Conservation (phyloP, 192 early-diverging fungal species). For the Piromyces finnis region DNA sequence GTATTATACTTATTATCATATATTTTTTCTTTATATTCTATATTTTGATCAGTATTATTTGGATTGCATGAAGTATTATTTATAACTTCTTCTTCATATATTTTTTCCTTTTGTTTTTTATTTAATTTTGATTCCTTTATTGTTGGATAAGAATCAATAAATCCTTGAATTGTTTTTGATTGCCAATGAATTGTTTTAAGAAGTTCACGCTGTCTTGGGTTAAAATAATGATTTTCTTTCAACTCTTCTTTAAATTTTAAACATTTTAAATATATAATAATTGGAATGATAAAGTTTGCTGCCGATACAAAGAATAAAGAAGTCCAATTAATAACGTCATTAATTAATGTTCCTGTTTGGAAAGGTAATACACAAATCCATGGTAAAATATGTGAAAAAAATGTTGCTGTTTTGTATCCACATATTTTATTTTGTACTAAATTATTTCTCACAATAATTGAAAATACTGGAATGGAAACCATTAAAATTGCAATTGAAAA, state of each 20-base stretch:
- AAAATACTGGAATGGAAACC: constrained; percentile 24
- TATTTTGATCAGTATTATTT: too few species aligned
- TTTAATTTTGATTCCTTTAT: too few species aligned
- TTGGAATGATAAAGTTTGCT: constrained; percentile 32
- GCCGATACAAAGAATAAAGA: constrained; percentile 24
- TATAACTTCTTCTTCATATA: too few species aligned
- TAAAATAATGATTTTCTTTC: constrained; percentile 10
- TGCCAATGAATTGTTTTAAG: constrained; percentile 20
- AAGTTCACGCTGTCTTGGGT: constrained; percentile 16
- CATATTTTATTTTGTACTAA: constrained; percentile 21
- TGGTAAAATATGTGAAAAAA: constrained; percentile 18
- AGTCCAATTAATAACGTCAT: constrained; percentile 23
- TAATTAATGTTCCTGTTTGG: constrained; percentile 14
- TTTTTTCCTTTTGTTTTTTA: too few species aligned
- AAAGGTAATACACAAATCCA: constrained; percentile 22
- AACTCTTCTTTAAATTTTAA: constrained; percentile 19
- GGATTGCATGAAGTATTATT: too few species aligned
- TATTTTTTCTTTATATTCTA: too few species aligned
- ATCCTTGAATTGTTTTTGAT: constrained; percentile 18
- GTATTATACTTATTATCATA: too few species aligned
- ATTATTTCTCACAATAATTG: constrained; percentile 22
- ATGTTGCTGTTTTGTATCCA: background rate
- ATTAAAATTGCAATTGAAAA: constrained; percentile 30
- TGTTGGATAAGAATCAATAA: constrained; percentile 10
- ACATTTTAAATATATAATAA: constrained; percentile 32